Evolutionary conservation across 306 rosid species (phyloP).

Genomic region (Castanea mollissima): DNA sequence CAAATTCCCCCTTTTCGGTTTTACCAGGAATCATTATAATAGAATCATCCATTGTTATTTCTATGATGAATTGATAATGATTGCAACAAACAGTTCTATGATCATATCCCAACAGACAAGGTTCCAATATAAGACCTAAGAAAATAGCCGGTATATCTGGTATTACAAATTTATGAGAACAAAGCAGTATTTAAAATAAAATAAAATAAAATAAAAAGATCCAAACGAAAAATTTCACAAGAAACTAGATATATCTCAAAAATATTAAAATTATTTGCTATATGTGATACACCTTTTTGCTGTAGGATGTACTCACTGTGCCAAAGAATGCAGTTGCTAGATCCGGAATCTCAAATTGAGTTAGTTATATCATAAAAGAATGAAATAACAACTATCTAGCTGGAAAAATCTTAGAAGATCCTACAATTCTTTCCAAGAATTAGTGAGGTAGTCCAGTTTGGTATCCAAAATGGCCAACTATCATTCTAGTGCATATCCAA

Average conservation of each 20-base stretch:
- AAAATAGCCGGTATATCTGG: neutral
- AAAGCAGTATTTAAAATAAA: neutral
- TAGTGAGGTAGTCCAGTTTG: slow-evolving; percentile 22
- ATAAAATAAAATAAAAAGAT: neutral
- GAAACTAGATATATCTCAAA: neutral
- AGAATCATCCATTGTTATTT: no score
- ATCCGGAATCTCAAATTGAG: neutral
- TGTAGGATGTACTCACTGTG: slow-evolving; percentile 27
- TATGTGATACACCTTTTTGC: slow-evolving; percentile 3
- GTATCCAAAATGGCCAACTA: slow-evolving; percentile 16
- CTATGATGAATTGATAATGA: no score
- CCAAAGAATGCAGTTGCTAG: slow-evolving; percentile 26
- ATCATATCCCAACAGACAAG: neutral
- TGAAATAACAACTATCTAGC: slow-evolving; percentile 18
- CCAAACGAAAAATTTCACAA: neutral
- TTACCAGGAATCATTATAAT: no score
- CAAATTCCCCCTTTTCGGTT: no score
- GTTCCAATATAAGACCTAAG: neutral
- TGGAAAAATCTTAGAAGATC: slow-evolving; percentile 20
- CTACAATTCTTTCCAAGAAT: slow-evolving; percentile 20
- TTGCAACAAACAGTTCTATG: neutral
- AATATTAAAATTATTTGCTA: slow-evolving; percentile 11
- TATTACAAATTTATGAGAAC: neutral
- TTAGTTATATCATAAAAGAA: slow-evolving; percentile 17
- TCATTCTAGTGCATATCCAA: slow-evolving; percentile 7